These are phyloP conservation scores for Cicer arietinum DNA, from an alignment of 306 rosid species.

Conservation along the genomic window DNA sequence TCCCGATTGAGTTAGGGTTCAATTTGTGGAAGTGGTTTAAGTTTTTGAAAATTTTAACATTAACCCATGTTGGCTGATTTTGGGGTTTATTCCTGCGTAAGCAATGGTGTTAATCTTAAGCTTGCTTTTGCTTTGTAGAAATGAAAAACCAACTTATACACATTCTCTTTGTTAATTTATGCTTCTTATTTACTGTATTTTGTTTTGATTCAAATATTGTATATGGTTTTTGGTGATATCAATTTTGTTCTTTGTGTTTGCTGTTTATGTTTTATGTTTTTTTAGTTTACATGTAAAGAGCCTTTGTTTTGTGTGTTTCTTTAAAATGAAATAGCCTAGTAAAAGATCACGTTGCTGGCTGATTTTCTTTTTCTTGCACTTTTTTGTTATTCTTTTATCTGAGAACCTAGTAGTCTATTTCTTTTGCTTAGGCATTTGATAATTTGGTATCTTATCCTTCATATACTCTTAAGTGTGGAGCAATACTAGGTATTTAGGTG, in stretches of 20 bases:
- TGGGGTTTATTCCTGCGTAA: too few relatives aligned
- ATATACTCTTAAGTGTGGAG: background rate
- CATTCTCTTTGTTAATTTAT: background rate
- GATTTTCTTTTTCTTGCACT: background rate
- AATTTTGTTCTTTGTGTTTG: conserved; percentile 6
- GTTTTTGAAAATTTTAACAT: too few relatives aligned
- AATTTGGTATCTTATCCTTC: background rate
- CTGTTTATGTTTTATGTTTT: too few relatives aligned
- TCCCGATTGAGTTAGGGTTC: too few relatives aligned
- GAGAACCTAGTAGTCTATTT: too few relatives aligned
- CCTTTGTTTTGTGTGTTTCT: too few relatives aligned
- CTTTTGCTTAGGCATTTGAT: too few relatives aligned
- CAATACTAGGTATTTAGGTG: background rate
- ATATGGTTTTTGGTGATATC: background rate
- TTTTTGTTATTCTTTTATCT: background rate
- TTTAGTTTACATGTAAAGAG: too few relatives aligned
- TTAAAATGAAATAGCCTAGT: too few relatives aligned
- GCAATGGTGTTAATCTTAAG: too few relatives aligned
- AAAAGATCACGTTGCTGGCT: background rate
- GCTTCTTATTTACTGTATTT: background rate
- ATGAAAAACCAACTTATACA: background rate
- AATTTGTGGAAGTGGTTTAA: too few relatives aligned
- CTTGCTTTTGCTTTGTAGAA: background rate
- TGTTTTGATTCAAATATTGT: background rate
- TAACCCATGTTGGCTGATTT: too few relatives aligned